Evolutionary conservation across 2,329 filamentous ascomycete species (phyloP).

Genomic region (Penicillium glabrum): DNA sequence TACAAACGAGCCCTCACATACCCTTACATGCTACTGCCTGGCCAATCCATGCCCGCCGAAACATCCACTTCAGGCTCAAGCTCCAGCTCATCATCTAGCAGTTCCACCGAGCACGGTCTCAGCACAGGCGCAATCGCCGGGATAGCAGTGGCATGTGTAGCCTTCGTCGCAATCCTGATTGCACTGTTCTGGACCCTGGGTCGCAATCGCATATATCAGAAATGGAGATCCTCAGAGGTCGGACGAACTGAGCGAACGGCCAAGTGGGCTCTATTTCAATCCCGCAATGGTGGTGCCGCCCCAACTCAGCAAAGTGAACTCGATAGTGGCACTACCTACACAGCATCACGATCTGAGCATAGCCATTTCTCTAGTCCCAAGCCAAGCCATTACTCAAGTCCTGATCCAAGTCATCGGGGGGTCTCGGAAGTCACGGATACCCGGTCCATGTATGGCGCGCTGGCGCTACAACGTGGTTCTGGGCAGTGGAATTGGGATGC

Average conservation of each 20-base stretch:
- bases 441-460: background rate
- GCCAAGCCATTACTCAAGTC: background rate
- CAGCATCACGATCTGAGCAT: background rate
- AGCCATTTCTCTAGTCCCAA: background rate
- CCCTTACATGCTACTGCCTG: constrained; percentile 56
- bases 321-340: background rate
- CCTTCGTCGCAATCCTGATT: constrained; percentile 50
- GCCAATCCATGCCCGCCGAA: constrained; percentile 57
- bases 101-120: constrained; percentile 18
- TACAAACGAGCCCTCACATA: constrained; percentile 49
- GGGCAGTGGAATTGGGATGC: constrained; percentile 2
- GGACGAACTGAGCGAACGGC: constrained; percentile 33
- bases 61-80: constrained; percentile 13
- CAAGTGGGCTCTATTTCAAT: constrained; percentile 31
- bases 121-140: constrained; percentile 58
- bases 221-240: constrained; percentile 36
- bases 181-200: constrained; percentile 37
- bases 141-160: constrained; percentile 55
- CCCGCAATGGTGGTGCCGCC: constrained; percentile 10
- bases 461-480: background rate
- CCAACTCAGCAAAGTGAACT: constrained; percentile 17
- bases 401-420: background rate
- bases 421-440: background rate
- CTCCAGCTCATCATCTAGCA: constrained; percentile 3
- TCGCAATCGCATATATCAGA: constrained; percentile 34